Evolutionary conservation across 192 early-diverging fungal genomes (phyloP), one percentile per base, ranked within the genome.

Genomic region (Coemansia sp.): DNA sequence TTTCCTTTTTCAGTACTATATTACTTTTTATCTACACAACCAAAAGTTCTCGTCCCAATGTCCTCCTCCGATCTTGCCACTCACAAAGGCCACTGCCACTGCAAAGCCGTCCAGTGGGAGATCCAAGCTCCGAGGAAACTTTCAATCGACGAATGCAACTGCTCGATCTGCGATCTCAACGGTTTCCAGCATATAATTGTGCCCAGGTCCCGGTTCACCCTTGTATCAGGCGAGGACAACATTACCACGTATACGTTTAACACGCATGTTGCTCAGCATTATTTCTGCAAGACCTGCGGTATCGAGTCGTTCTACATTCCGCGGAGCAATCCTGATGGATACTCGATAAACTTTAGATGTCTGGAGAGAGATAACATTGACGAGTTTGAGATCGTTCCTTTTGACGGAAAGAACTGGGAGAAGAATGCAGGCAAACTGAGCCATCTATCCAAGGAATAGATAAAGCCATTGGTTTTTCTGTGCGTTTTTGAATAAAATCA

Each of bases 191-290:
- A 79, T 47, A 58, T 79, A 11, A 79, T 69, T 5, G 76, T 79
- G 24, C 67, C 71, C 1, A 63, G 58, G 35, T 58, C 71, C 11
- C 54, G 64, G 6, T 73, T 79, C 23, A 66, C 50, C 29, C 61
- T 79, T 24, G 61, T 67, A 14, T 47, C 67, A 0, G 76, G 76
- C 39, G 14, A 64, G 23, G 67, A 79, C 58, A 69, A 61, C 22
- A 56, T 83, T 13, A 64, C 72, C 27, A 69, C 69, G 49, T 84
- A 84, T 54, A 75, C 78, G n/a, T 84, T 84, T 53, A 76, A 76
- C 62, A 73, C 83, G 54, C 68, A 72, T 25, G 54, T 70, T 23
- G 83, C 83, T 0, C 60, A 82, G 63, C 83, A 84, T 60, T 78
- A 71, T 25, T 82, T 84, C 48, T 84, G 83, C 62, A 65, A 65